Evolutionary conservation across 805 yeast species (phyloP).

Genomic region (Hanseniaspora clermontiae): DNA sequence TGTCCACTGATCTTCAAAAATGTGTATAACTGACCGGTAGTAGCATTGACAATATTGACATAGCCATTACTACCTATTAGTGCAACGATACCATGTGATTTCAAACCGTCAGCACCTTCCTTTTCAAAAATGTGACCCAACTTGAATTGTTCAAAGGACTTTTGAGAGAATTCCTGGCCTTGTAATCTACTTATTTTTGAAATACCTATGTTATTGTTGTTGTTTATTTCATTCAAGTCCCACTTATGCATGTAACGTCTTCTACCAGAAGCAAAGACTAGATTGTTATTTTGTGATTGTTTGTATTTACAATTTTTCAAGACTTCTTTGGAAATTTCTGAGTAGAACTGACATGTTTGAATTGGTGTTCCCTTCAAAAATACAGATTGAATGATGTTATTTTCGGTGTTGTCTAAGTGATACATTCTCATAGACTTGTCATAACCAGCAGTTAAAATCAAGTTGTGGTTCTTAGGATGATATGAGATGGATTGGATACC

Average conservation of each 20-base stretch:
- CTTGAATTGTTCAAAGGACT: conserved; percentile 76
- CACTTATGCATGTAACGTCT: conserved; percentile 85
- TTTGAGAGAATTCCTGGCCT: conserved; percentile 79
- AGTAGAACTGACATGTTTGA: conserved; percentile 43
- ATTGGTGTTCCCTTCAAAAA: conserved; percentile 71
- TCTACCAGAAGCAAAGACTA: conserved; percentile 73
- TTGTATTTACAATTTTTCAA: conserved; percentile 37
- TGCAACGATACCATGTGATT: conserved; percentile 50
- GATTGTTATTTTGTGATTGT: conserved; percentile 31
- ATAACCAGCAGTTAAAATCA: conserved; percentile 81
- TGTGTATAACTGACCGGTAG: conserved; percentile 72
- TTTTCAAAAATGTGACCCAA: conserved; percentile 36
- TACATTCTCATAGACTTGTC: conserved; percentile 78
- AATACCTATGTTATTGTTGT: conserved; percentile 31
- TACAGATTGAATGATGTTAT: conserved; percentile 69
- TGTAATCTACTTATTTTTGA: conserved; percentile 81
- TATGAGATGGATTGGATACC: conserved; percentile 78
- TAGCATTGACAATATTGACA: conserved; percentile 66
- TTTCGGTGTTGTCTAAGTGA: conserved; percentile 78
- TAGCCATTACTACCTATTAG: conserved; percentile 80
- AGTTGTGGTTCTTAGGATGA: conserved; percentile 66
- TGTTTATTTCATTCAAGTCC: conserved; percentile 56
- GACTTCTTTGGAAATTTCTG: conserved; percentile 16
- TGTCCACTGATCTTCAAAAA: conserved; percentile 86
- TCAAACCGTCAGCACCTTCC: conserved; percentile 15